Conservation (phyloP, 352 stramenopile species). For the Thalassiosira ordinaria region DNA sequence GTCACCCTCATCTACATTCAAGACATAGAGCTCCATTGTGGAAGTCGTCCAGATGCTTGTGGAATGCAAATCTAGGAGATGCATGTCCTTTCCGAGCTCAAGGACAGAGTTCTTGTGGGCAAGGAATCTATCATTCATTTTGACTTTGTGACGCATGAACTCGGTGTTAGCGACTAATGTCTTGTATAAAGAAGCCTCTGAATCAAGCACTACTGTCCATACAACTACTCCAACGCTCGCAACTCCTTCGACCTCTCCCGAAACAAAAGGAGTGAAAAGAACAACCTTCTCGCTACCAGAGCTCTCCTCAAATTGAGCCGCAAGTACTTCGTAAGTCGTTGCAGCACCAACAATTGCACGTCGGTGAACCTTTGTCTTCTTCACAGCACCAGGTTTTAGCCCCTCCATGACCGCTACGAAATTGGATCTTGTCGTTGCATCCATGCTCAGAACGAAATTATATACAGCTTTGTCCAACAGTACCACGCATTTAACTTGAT, state of each 20-base stretch:
- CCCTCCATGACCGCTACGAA: constrained; percentile 34
- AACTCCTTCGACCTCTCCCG: constrained; percentile 37
- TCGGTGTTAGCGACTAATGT: constrained; percentile 37
- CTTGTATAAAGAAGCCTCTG: constrained; percentile 27
- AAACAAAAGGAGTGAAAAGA: constrained; percentile 43
- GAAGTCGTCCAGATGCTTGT: constrained; percentile 48
- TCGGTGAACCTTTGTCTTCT: constrained; percentile 25
- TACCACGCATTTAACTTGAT: constrained; percentile 23
- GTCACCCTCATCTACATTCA: constrained; percentile 45
- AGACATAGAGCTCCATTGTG: constrained; percentile 32
- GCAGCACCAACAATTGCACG: constrained; percentile 34
- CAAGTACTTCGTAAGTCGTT: constrained; percentile 35
- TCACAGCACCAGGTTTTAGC: constrained; percentile 27
- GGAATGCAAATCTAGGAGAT: constrained; percentile 40
- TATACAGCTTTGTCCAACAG: constrained; percentile 30
- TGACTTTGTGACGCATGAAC: constrained; percentile 43
- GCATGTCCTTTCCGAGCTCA: constrained; percentile 43
- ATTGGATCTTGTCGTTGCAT: constrained; percentile 1
- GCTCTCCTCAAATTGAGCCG: constrained; percentile 19
- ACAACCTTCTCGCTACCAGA: constrained; percentile 16
- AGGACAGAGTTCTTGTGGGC: constrained; percentile 23
- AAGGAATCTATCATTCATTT: constrained; percentile 36
- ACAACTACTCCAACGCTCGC: constrained; percentile 30
- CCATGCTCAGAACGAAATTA: constrained; percentile 15
- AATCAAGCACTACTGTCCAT: constrained; percentile 25